Base-by-base conservation (phyloP, 1,284 basidiomycete genomes). In the Chondrostereum purpureum region DNA sequence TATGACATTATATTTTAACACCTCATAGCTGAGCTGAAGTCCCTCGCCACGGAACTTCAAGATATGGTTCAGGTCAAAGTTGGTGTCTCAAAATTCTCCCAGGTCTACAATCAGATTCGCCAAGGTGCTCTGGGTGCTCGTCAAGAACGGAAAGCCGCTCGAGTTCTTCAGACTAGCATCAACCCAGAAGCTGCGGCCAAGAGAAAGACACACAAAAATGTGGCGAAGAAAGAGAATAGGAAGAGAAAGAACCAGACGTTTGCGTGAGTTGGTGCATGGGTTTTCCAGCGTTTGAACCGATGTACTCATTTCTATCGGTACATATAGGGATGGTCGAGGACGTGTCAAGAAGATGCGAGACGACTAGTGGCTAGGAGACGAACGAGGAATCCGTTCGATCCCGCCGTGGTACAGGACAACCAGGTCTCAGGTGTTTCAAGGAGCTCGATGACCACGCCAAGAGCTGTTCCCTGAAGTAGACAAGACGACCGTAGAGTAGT, bases 21-120 rank as follows among this genome's bases (percentile, higher is more conserved):
- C n/a, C n/a, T n/a, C n/a, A n/a, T 50, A 93, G 94, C 88, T 27
- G 90, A 92, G 42, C 69, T 99, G 27, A 90, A 91, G 61, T 79
- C 76, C 3, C 74, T 93, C 0, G 84, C 90, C 0, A 71, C 78
- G 11, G 94, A 99, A 63, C 69, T 99, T 10, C 87, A 92, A 57
- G 90, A 93, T 46, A 77, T 97, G 13, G 68, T 99, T 0, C 93
- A 93, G 58, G 63, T 67, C 38, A 91, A 91, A 69, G 84, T 96
- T 27, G 93, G 93, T 19, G 80, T 83, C 11, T 86, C 84, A 1
- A 77, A 74, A 46, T 99, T 96, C 65, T 80, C 92, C 2, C 63
- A 62, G 14, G 76, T 77, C 0, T 98, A 96, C 68, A 88, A 83
- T 53, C 73, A 75, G 45, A 85, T 98, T 44, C 77, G 91, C 33